Conservation (phyloP, 805 yeast genomes). For the Kuraishia piskuri region DNA sequence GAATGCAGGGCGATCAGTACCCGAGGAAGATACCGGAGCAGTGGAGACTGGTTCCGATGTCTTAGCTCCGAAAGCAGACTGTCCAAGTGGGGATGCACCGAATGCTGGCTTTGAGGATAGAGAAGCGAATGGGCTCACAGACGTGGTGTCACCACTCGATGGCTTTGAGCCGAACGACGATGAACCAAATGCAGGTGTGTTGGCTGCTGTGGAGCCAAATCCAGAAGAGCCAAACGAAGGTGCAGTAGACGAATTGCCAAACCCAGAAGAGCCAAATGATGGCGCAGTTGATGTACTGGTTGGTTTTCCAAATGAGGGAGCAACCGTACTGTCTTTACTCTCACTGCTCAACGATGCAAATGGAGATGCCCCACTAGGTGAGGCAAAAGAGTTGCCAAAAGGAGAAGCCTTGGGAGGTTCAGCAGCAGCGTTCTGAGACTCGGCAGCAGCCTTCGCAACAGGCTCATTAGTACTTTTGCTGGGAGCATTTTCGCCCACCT, state of each 20-base stretch:
- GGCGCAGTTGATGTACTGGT: not conserved
- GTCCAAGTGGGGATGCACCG: conserved; percentile 6
- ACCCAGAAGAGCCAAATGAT: conserved; percentile 7
- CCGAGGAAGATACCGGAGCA: no score
- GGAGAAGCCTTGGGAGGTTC: not conserved
- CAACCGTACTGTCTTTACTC: not conserved
- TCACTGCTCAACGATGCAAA: not conserved
- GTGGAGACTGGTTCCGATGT: not conserved
- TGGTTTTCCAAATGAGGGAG: no score
- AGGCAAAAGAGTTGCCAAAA: conserved; percentile 1
- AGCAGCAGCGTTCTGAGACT: no score
- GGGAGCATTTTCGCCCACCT: no score
- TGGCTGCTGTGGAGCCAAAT: conserved; percentile 7
- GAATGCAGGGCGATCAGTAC: not conserved
- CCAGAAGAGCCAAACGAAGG: conserved; percentile 12
- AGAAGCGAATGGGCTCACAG: no score
- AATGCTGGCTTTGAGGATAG: not conserved
- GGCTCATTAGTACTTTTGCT: no score
- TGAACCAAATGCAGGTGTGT: conserved; percentile 17
- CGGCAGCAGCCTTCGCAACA: not conserved
- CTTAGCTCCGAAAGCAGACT: conserved; percentile 11
- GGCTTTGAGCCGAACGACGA: conserved; percentile 11
- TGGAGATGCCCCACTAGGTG: not conserved
- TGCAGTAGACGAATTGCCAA: conserved; percentile 9
- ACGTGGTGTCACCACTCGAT: no score